Evolutionary conservation across 2,329 filamentous ascomycete genomes (phyloP), one percentile per base, ranked within the genome.

Genomic region (Penicillium sp.): DNA sequence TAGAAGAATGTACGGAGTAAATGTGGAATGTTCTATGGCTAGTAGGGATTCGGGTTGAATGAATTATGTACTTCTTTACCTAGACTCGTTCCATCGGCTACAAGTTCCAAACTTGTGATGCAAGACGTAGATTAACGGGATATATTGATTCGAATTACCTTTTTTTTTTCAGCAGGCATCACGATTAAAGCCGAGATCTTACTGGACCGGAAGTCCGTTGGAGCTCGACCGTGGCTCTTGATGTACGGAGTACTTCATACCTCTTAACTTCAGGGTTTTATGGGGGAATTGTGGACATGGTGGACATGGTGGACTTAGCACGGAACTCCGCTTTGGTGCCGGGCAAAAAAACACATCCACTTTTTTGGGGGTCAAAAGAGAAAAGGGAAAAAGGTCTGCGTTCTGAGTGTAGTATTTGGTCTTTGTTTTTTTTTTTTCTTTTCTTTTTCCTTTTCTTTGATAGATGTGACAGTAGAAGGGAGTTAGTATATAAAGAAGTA

Each of bases 181-280:
- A 57, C 21, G 29, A 51, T 54, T 31, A 15, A 47, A 34, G 13
- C 13, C 8, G 23, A n/a, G 5, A 29, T 48, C 34, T 60, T 2
- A 65, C 46, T 65, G 63, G 63, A 47, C 59, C 63, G 63, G 63
- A 65, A 33, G 44, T 65, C 63, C 63, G 62, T 57, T 41, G 45
- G 45, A 47, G 5, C 39, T 25, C 3, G 27, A 31, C 29, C 33
- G 3, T 15, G 59, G 57, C 49, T 48, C 25, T 25, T n/a, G n/a
- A 39, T 36, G 23, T 23, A 3, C 21, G 21, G 21, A 23, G 16
- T 13, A 31, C 25, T 44, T 29, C 8, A 25, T 4, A 11, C 16
- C 1, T 29, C 7, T 23, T 23, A 34, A 34, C 29, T 47, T 47
- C 45, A 9, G 21, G 25, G 38, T 43, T 34, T 44, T 31, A 46